Evolutionary conservation across 1,284 basidiomycete species (phyloP), one percentile per base, ranked within the genome.

Genomic region (Inonotus obliquus): DNA sequence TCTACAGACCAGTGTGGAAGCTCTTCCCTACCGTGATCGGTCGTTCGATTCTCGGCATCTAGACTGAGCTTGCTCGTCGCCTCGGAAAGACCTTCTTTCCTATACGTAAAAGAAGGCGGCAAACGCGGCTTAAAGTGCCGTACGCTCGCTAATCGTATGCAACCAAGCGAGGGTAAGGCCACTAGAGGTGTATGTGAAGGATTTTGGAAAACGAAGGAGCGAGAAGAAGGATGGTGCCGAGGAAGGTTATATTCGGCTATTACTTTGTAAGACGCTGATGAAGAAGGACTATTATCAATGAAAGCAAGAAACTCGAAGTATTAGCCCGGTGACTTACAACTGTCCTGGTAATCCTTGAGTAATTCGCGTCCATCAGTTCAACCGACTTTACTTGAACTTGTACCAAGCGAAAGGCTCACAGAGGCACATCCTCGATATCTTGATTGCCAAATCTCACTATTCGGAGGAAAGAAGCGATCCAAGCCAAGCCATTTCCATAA

Each of bases 321-420:
- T 14, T 14, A 9, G n/a, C 29, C 23, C 21, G 3, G 44, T 19
- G 9, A 67, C 69, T 66, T 73, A 89, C 87, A 78, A 68, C 87
- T 90, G 67, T 87, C 83, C 68, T 84, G 83, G 70, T 83, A 90
- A 69, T 90, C 87, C 87, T 90, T 63, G 35, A 29, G 4, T n/a
- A 57, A 29, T 57, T 21, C 11, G 57, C 11, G 5, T 37, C 48
- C 14, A 54, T 51, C n/a, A 37, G 21, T 29, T 52, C n/a, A 13
- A n/a, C 23, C 4, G 14, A 32, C 25, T 45, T n/a, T 37, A 39
- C 13, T 10, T 32, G 4, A 1, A 47, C 23, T 44, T 10, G 39
- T n/a, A 19, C 52, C 47, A 6, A n/a, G 53, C 32, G 32, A 53
- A 29, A 75, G n/a, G n/a, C 83, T 58, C 70, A 89, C 87, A 54